A percentile compares a stretch with the other conserved stretches of the same genome.
These are phyloP conservation scores for Chamaecrista fasciculata DNA, from an alignment of 306 rosid species.

Conservation along the genomic window DNA sequence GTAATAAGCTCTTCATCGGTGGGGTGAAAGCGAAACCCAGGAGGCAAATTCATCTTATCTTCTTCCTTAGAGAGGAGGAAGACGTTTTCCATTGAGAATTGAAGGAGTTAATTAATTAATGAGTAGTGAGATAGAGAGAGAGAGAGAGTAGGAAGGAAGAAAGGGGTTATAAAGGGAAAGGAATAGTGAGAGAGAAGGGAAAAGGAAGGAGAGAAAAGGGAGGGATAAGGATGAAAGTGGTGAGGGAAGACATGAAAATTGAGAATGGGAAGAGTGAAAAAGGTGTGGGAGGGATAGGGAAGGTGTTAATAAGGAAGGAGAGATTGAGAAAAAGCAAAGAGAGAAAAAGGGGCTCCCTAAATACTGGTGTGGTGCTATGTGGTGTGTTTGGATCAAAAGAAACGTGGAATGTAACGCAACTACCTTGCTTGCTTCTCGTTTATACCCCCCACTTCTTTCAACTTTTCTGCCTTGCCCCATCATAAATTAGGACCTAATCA, in stretches of 20 bases:
- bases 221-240: conserved; percentile 30
- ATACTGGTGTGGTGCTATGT: conserved; percentile 40
- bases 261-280: no score
- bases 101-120: no score
- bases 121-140: no score
- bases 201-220: conserved; percentile 1
- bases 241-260: conserved; percentile 33
- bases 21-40: conserved; percentile 92
- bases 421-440: conserved; percentile 43
- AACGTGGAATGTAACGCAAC: conserved; percentile 87
- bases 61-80: conserved; percentile 37
- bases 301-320: conserved; percentile 28
- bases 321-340: conserved; percentile 30
- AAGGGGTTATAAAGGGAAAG: conserved; percentile 4
- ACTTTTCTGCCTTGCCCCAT: background rate
- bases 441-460: conserved; percentile 29
- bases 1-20: conserved; percentile 97
- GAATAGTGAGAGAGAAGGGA: conserved; percentile 17
- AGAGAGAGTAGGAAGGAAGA: no score
- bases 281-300: conserved; percentile 24
- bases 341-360: conserved; percentile 51
- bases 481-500: no score
- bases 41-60: conserved; percentile 67
- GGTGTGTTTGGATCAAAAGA: conserved; percentile 38
- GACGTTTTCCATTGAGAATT: conserved; percentile 68